Conservation (phyloP, 169 alveolate genomes). For the Plasmodium vinckei region DNA sequence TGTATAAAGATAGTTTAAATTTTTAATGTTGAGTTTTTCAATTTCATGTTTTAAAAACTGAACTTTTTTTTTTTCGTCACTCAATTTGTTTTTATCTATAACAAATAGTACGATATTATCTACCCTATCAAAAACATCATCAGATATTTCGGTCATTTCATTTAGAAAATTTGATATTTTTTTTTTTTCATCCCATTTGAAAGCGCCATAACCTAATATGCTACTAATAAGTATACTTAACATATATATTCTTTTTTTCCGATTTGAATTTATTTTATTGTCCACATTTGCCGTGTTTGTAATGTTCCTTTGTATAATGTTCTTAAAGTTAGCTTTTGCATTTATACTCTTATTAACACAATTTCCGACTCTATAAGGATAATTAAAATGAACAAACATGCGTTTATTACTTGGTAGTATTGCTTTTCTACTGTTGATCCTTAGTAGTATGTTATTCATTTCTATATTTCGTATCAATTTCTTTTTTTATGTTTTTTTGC, state of each 20-base stretch:
- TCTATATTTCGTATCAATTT: conserved; percentile 6
- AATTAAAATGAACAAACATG: conserved; percentile 16
- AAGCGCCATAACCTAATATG: conserved; percentile 27
- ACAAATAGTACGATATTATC: conserved; percentile 67
- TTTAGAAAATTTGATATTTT: conserved; percentile 34
- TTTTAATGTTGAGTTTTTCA: conserved; percentile 54
- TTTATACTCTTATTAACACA: conserved; percentile 21
- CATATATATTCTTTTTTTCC: conserved; percentile 30
- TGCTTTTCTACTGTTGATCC: conserved; percentile 5
- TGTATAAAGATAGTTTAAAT: conserved; percentile 54
- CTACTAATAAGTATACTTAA: conserved; percentile 25
- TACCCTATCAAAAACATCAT: conserved; percentile 48
- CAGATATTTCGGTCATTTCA: conserved; percentile 74
- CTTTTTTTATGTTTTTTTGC: not conserved
- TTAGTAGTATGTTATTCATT: conserved; percentile 54
- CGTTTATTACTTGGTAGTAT: conserved; percentile 37
- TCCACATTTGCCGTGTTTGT: conserved; percentile 5
- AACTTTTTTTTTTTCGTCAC: conserved; percentile 53
- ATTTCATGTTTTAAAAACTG: conserved; percentile 53
- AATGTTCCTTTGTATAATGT: conserved; percentile 19
- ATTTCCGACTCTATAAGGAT: conserved; percentile 6
- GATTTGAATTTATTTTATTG: conserved; percentile 21
- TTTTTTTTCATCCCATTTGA: conserved; percentile 57
- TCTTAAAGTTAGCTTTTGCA: conserved; percentile 15
- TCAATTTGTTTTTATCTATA: conserved; percentile 59